phyloP scores from a whole-genome alignment of 1,139 yeast species.

The Hemisphaericaspora lyxosophila region DNA sequence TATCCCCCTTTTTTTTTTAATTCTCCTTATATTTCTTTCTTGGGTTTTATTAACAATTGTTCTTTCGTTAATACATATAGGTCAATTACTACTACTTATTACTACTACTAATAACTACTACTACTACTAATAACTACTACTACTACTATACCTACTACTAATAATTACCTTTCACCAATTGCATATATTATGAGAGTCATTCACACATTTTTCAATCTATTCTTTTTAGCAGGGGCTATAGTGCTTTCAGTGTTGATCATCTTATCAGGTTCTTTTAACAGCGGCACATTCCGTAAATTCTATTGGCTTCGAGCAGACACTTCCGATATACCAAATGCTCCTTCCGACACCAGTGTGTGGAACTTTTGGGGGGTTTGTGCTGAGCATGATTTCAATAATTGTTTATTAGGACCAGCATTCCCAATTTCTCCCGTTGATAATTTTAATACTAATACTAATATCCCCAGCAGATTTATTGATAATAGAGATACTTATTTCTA shows the following conservation, averaged over 20 bases:
- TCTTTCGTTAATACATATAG: not conserved
- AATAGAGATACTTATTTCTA: conserved; percentile 64
- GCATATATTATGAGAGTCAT: conserved; percentile 43
- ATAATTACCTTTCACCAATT: too few relatives aligned
- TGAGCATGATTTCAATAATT: conserved; percentile 41
- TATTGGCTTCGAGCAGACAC: conserved; percentile 78
- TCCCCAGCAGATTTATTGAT: conserved; percentile 56
- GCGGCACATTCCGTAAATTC: conserved; percentile 61
- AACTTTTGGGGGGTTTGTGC: conserved; percentile 82
- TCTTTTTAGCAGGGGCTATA: conserved; percentile 52
- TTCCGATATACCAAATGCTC: conserved; percentile 53
- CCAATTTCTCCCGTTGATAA: conserved; percentile 75
- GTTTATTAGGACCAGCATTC: conserved; percentile 51
- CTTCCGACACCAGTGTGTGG: conserved; percentile 57
- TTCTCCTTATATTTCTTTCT: too few relatives aligned
- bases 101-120: not conserved
- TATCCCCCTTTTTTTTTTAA: conserved; percentile 4
- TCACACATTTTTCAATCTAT: conserved; percentile 36
- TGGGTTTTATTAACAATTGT: too few relatives aligned
- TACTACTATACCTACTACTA: not conserved
- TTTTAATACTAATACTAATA: conserved; percentile 49
- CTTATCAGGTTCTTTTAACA: conserved; percentile 63
- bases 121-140: not conserved
- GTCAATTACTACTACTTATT: not conserved
- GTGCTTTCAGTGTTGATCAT: conserved; percentile 60